A percentile compares a stretch with the other conserved stretches of the same genome.
These are phyloP conservation scores for Botrytis galanthina DNA, from an alignment of 2,329 filamentous ascomycete species.

Conservation along the genomic window DNA sequence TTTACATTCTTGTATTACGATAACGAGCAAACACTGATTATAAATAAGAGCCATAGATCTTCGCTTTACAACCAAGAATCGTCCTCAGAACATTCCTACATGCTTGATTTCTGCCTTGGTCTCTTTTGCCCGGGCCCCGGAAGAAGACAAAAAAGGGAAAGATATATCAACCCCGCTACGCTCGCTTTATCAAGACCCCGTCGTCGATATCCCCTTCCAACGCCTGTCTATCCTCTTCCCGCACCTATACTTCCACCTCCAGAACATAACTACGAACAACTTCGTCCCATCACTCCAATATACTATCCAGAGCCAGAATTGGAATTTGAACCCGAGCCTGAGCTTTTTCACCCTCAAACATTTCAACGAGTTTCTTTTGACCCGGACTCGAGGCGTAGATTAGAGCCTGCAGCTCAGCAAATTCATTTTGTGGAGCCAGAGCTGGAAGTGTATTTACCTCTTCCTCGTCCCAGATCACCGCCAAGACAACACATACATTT, in stretches of 20 bases:
- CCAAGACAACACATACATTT: not conserved
- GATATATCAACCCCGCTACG: not conserved
- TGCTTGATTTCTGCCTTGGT: constrained; percentile 18
- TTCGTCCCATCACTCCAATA: not conserved
- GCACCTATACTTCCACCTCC: not conserved
- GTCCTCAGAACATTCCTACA: not conserved
- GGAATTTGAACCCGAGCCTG: not conserved
- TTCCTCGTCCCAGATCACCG: not conserved
- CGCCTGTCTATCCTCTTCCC: not conserved
- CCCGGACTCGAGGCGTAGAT: not conserved
- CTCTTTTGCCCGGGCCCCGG: constrained; percentile 15
- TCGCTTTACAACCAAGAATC: not conserved
- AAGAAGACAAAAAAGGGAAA: constrained; percentile 5
- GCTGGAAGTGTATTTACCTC: not conserved
- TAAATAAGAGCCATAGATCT: not conserved
- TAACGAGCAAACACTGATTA: not conserved
- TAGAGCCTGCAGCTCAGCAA: not conserved
- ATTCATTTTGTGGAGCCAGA: not conserved
- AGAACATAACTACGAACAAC: not conserved
- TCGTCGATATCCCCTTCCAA: constrained; percentile 3
- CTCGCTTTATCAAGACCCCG: not conserved
- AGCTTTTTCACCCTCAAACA: not conserved
- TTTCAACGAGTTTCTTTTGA: not conserved
- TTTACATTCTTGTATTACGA: not conserved
- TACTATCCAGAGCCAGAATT: not conserved